Evolutionary conservation across 2,329 filamentous ascomycete species (phyloP), one percentile per base, ranked within the genome.

Genomic region (Periconia macrospinosa): DNA sequence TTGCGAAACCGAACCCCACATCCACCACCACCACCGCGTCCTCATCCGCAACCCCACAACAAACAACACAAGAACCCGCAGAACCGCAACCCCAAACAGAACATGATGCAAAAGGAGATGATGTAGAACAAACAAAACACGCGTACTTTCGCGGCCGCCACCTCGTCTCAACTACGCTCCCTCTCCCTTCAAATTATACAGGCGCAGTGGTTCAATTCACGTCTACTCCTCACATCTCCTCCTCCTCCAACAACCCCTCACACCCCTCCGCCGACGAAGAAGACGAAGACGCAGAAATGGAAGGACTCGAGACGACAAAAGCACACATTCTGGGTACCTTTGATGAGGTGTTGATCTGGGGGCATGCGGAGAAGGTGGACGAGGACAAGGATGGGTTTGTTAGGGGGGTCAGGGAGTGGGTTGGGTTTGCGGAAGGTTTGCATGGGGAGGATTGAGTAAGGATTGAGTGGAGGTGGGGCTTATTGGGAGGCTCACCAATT

Each of bases 341-440:
- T 68, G 85, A 91, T 7, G 80, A 89, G 50, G 71, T 96, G 47
- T 76, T 91, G 2, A 81, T 96, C n/a, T 97, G 92, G 92, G 87
- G 84, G 0, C 92, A 96, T 71, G 92, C 94, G 61, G 73, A 76
- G 1, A 63, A 84, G 47, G 86, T 86, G 6, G 85, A 88, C 55
- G 79, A 80, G 0, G 79, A 79, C 27, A 76, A 76, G 6, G 91
- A 96, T 73, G 78, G 83, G 1, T 94, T 91, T 69, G 78, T 90
- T 5, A 87, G 88, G 69, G 86, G 88, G 0, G 77, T 96, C 42
- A 83, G 87, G 60, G 92, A 96, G 73, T 96, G 92, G 91, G 79
- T 95, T 53, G 78, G 79, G 11, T 84, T 92, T 70, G 84, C 91
- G 11, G 84, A 87, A 59, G 81, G 83, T n/a, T 67, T 72, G 64